Evolutionary conservation across 2,329 filamentous ascomycete genomes (phyloP).

Genomic region (Microcyclosporella mali): DNA sequence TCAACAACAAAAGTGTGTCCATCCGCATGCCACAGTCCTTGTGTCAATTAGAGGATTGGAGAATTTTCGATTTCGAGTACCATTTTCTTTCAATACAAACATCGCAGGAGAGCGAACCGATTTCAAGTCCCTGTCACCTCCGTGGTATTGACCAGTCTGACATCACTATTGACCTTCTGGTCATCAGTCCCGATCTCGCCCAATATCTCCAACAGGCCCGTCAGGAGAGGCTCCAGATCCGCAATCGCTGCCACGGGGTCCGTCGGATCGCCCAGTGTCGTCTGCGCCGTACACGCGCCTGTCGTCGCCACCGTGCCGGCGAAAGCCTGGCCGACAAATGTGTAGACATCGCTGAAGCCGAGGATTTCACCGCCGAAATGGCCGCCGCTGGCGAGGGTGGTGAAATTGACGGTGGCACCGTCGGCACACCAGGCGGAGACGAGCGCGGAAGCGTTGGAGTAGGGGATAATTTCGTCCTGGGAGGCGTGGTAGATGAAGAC

Average conservation of each 20-base stretch:
- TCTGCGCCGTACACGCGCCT: constrained; percentile 19
- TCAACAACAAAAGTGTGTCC: no score
- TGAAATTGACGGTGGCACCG: constrained; percentile 24
- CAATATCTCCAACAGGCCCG: constrained; percentile 19
- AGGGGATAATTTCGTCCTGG: constrained; percentile 28
- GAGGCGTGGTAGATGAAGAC: constrained; percentile 27
- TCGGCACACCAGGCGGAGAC: constrained; percentile 24
- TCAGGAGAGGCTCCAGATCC: constrained; percentile 24
- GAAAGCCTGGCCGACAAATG: constrained; percentile 24
- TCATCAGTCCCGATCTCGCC: constrained; percentile 17
- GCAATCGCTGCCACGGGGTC: constrained; percentile 22
- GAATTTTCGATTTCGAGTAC: no score
- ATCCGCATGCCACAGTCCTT: no score
- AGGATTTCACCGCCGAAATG: constrained; percentile 25
- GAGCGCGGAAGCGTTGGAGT: constrained; percentile 23
- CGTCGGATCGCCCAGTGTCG: constrained; percentile 14
- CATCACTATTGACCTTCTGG: constrained; percentile 10
- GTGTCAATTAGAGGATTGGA: no score
- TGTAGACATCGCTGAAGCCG: constrained; percentile 18
- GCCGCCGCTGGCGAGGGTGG: constrained; percentile 23
- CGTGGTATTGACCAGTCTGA: neutral
- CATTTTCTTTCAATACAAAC: no score
- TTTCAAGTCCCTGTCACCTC: no score
- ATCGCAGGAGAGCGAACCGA: no score
- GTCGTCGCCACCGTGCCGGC: constrained; percentile 13